Evolutionary conservation across 768 basidiomycete species (phyloP), one percentile per base, ranked within the genome.

Genomic region (Pholiota conissans): DNA sequence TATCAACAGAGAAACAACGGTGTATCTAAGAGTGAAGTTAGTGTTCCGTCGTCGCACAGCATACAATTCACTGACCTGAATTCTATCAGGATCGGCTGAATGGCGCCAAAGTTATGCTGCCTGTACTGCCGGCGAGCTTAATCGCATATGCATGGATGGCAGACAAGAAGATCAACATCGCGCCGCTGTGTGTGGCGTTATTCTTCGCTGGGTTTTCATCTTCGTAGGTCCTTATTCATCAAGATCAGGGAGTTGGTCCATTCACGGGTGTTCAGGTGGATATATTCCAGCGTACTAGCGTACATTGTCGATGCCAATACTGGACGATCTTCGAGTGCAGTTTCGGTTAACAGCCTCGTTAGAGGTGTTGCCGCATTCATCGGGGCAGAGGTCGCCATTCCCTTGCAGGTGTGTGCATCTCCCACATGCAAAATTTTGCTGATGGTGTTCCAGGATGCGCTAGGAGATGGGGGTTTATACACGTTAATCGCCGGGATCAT

Each of bases 11-110:
- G 66, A 9, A 73, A 74, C 51, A 72, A 70, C 4, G 74, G 74
- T 16, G 63, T 67, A 51, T 67, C 68, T 42, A 75, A 80, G 54
- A 83, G 90, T 2, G 91, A 93, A 79, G 87, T 86, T 55, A 58
- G 77, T 24, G 42, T 29, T n/a, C 16, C 22, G 16, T 13, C 32
- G 22, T n/a, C n/a, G n/a, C n/a, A n/a, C n/a, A n/a, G n/a, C n/a
- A n/a, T n/a, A n/a, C n/a, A n/a, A n/a, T n/a, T n/a, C n/a, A n/a
- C n/a, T n/a, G n/a, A n/a, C n/a, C n/a, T n/a, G n/a, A n/a, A n/a
- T n/a, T n/a, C n/a, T n/a, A n/a, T n/a, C 47, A 59, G 58, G 34
- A 59, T 46, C 45, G 58, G n/a, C 47, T 59, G 46, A 53, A 49
- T 27, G 52, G 58, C n/a, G 37, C 58, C 11, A 59, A 46, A 28